phyloP scores from a whole-genome alignment of 129 eudicot genomes.

The Flaveria bidentis region DNA sequence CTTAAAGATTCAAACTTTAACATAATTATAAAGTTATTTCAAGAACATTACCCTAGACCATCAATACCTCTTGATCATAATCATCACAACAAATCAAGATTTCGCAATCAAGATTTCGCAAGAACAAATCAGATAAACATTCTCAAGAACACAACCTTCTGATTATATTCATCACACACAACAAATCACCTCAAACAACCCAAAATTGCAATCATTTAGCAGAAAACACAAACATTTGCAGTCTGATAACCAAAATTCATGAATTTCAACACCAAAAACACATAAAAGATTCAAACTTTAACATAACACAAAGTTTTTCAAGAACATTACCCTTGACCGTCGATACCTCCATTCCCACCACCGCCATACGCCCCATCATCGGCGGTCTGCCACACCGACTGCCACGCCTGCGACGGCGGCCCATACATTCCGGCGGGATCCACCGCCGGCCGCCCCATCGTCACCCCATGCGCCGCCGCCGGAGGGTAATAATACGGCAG shows the following conservation, averaged over 20 bases:
- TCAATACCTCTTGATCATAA: slow-evolving; percentile 37
- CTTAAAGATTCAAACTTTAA: background rate
- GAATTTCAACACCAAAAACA: background rate
- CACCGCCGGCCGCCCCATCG: slow-evolving; percentile 56
- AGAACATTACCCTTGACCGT: slow-evolving; percentile 51
- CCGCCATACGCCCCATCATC: slow-evolving; percentile 71
- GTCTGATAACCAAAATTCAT: too few relatives aligned
- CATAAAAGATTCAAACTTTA: background rate
- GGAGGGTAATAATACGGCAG: slow-evolving; percentile 76
- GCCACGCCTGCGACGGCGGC: slow-evolving; percentile 86
- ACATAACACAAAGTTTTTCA: background rate
- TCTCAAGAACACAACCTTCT: background rate
- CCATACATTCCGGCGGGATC: slow-evolving; percentile 54
- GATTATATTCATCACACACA: too few relatives aligned
- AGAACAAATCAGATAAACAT: slow-evolving; percentile 4
- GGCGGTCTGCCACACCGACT: slow-evolving; percentile 75
- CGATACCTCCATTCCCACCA: slow-evolving; percentile 49
- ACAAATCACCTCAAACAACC: background rate
- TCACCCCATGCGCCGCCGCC: slow-evolving; percentile 62
- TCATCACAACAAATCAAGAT: background rate
- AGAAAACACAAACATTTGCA: background rate
- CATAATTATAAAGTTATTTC: background rate
- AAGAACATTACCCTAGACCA: slow-evolving; percentile 46
- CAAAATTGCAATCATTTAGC: background rate
- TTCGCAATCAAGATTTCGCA: background rate